Evolutionary conservation across 75 land plant genomes (phyloP).

Genomic region (Ceratopteris richardii): DNA sequence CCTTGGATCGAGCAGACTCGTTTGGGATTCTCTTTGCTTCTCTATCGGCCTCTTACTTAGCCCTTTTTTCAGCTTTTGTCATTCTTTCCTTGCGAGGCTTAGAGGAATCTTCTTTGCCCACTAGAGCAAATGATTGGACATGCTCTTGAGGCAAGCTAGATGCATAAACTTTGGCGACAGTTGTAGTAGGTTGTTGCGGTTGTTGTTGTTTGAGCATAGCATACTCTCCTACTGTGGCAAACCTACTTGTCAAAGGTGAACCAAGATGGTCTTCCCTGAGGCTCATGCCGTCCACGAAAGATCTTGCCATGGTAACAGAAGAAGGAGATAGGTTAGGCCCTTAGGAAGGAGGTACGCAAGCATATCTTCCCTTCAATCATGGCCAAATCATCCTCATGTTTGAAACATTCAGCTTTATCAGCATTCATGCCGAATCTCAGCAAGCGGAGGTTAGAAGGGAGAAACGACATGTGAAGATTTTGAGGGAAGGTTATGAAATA

Average conservation of each 20-base stretch:
- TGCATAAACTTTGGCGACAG: too few relatives aligned
- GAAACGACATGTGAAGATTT: too few relatives aligned
- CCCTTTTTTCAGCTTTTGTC: conserved; percentile 87
- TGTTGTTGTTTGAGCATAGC: neutral
- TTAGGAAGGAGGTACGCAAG: conserved; percentile 15
- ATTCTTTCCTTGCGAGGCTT: conserved; percentile 69
- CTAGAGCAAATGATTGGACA: too few relatives aligned
- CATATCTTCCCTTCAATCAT: too few relatives aligned
- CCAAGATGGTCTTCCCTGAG: neutral
- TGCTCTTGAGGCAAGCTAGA: too few relatives aligned
- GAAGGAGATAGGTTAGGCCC: conserved; percentile 9
- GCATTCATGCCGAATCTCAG: conserved; percentile 27
- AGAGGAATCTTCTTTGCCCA: conserved; percentile 1
- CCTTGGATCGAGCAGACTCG: too few relatives aligned
- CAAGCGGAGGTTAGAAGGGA: too few relatives aligned
- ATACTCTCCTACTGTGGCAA: neutral
- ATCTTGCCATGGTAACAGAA: neutral
- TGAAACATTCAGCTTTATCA: too few relatives aligned
- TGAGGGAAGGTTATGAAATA: too few relatives aligned
- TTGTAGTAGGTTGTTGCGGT: too few relatives aligned
- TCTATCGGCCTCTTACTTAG: conserved; percentile 82
- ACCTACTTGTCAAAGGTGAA: too few relatives aligned
- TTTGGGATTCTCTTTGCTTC: conserved; percentile 78
- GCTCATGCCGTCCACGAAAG: neutral
- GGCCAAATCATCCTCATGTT: too few relatives aligned